These are phyloP conservation scores for Syzygium jambos DNA, from an alignment of 345 rosid species.

Conservation along the genomic window DNA sequence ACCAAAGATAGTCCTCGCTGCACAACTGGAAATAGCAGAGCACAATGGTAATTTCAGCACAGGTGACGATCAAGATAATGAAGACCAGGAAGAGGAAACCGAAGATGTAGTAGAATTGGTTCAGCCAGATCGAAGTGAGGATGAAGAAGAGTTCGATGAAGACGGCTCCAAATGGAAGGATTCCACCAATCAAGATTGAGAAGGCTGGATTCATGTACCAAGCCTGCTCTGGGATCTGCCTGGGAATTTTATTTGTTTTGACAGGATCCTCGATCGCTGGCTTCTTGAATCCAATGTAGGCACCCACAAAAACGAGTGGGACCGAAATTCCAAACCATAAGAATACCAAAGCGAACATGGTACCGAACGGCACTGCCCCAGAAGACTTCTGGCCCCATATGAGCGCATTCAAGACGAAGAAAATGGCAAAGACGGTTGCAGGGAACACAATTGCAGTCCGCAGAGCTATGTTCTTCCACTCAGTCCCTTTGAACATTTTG, in stretches of 20 bases:
- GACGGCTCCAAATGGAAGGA: slow-evolving; percentile 36
- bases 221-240: slow-evolving; percentile 30
- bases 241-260: slow-evolving; percentile 36
- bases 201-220: slow-evolving; percentile 34
- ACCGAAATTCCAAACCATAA: slow-evolving; percentile 41
- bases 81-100: slow-evolving; percentile 37
- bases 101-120: slow-evolving; percentile 40
- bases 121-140: slow-evolving; percentile 36
- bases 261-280: slow-evolving; percentile 29
- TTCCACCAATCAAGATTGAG: slow-evolving; percentile 25
- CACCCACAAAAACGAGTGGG: slow-evolving; percentile 33
- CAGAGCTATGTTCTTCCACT: slow-evolving; percentile 26
- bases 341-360: slow-evolving; percentile 35
- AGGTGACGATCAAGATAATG: slow-evolving; percentile 25
- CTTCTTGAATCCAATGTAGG: slow-evolving; percentile 25
- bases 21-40: slow-evolving; percentile 39
- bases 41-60: slow-evolving; percentile 30
- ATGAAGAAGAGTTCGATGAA: slow-evolving; percentile 38
- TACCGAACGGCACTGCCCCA: slow-evolving; percentile 40
- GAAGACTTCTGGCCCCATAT: slow-evolving; percentile 43
- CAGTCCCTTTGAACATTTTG: slow-evolving; percentile 29
- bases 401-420: slow-evolving; percentile 28
- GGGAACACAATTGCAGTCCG: slow-evolving; percentile 35
- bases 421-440: slow-evolving; percentile 17
- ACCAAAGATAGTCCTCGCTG: slow-evolving; percentile 36